Conservation (phyloP, 192 early-diverging fungal genomes). For the Dispira parvispora region DNA sequence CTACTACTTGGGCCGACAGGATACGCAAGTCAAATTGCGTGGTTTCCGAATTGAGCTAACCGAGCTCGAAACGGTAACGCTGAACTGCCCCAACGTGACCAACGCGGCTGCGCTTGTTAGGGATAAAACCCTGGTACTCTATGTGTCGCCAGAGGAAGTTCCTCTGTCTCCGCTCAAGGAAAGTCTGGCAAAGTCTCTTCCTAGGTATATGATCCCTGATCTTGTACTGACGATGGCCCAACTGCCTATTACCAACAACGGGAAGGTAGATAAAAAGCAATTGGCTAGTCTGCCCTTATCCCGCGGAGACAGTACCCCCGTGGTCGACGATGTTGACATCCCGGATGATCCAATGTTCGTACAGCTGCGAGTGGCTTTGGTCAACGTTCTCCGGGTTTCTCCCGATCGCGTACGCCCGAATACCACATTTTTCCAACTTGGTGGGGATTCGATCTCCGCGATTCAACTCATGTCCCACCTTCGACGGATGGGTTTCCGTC, state of each 20-base stretch:
- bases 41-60: constrained; percentile 4
- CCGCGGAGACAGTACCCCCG: no score
- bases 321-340: no score
- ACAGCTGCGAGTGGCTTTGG: neutral
- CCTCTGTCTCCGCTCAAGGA: neutral
- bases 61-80: neutral
- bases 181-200: neutral
- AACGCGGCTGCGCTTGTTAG: neutral
- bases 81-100: neutral
- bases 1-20: neutral
- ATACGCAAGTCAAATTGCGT: constrained; percentile 2
- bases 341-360: no score
- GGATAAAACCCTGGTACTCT: neutral
- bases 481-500: neutral
- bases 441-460: constrained; percentile 5
- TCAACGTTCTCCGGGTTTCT: neutral
- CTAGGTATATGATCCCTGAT: neutral
- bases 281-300: neutral
- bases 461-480: neutral
- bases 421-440: neutral
- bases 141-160: neutral
- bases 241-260: neutral
- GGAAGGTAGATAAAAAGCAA: neutral
- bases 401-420: neutral
- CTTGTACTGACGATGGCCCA: neutral